Conservation (phyloP, 1,284 basidiomycete genomes). For the Pseudomicrostroma phylloplanum region DNA sequence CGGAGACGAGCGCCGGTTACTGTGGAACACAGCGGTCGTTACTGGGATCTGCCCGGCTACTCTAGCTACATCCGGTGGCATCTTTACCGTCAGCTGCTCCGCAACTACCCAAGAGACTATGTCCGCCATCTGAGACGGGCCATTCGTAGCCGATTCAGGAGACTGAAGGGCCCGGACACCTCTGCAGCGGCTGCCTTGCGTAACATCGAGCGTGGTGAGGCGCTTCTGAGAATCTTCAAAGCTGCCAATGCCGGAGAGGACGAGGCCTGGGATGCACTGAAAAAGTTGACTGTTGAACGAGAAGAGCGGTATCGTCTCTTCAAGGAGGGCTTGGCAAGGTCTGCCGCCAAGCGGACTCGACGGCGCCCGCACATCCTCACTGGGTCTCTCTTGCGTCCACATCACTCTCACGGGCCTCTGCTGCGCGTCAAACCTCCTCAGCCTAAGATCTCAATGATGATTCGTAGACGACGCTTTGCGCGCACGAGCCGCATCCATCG, state of each 20-base stretch:
- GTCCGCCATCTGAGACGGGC: background rate
- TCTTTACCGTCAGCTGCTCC: conserved; percentile 32
- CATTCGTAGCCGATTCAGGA: background rate
- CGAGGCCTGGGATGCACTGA: background rate
- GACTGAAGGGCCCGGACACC: background rate
- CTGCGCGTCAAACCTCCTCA: conserved; percentile 47
- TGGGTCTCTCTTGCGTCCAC: conserved; percentile 40
- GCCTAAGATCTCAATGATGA: conserved; percentile 46
- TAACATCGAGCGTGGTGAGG: conserved; percentile 3
- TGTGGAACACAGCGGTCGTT: conserved; percentile 12
- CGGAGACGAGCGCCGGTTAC: background rate
- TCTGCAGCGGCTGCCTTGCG: background rate
- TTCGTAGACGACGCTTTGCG: conserved; percentile 29
- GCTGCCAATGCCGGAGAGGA: conserved; percentile 3
- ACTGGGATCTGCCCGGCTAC: conserved; percentile 22
- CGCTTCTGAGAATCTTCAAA: background rate
- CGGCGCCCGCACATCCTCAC: conserved; percentile 30
- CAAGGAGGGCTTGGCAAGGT: background rate
- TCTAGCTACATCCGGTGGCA: conserved; percentile 21
- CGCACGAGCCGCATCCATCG: conserved; percentile 23
- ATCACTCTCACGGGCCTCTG: conserved; percentile 37
- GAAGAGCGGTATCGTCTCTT: background rate
- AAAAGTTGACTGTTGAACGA: background rate
- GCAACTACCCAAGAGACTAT: conserved; percentile 11
- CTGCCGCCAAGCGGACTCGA: background rate